Conservation (phyloP, 345 rosid species). For the Syzygium aromaticum region DNA sequence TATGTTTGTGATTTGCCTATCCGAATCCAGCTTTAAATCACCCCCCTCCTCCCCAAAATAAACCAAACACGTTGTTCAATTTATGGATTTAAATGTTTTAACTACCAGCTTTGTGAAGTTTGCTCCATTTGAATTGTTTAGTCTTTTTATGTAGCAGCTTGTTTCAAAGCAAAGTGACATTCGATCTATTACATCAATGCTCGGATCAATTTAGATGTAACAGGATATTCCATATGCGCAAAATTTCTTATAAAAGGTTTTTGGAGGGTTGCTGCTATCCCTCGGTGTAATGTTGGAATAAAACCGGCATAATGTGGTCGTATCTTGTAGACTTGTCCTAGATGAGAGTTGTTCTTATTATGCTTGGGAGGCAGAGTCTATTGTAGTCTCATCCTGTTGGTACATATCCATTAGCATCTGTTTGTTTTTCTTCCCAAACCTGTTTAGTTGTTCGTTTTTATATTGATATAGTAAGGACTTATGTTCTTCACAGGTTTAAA, state of each 20-base stretch:
- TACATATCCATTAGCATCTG: not conserved
- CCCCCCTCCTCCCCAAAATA: not conserved
- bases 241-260: not conserved
- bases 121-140: no score
- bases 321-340: not conserved
- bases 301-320: not conserved
- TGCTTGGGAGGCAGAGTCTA: not conserved
- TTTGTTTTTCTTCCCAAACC: no score
- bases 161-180: not conserved
- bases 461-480: not conserved
- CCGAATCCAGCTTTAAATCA: no score
- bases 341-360: not conserved
- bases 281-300: not conserved
- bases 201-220: not conserved
- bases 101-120: not conserved
- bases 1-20: no score
- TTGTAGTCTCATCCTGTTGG: not conserved
- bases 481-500: not conserved
- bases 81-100: not conserved
- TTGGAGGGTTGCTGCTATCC: not conserved
- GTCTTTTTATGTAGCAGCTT: not conserved
- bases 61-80: not conserved
- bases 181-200: not conserved
- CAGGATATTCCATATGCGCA: not conserved
- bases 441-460: no score